Conservation (phyloP, 2,329 filamentous ascomycete genomes). For the Pestalotiopsis sp. region DNA sequence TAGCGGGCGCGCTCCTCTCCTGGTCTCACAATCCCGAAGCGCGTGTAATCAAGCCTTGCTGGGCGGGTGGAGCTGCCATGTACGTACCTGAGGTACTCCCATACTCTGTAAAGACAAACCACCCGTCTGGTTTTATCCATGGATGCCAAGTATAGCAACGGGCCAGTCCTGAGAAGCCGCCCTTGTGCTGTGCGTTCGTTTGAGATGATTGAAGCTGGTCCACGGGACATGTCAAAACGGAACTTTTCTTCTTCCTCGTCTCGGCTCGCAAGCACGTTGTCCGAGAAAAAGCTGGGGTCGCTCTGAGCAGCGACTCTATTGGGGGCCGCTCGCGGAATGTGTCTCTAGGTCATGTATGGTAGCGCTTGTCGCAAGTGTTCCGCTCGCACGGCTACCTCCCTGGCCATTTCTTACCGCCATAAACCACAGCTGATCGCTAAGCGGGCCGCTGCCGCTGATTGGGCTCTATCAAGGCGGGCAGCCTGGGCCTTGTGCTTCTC, state of each 20-base stretch:
- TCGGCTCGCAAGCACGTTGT: no score
- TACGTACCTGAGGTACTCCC: background rate
- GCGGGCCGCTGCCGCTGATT: slow-evolving; percentile 27
- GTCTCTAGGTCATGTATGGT: background rate
- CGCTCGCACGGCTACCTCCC: slow-evolving; percentile 29
- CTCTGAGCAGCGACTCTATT: slow-evolving; percentile 20
- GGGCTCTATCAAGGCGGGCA: slow-evolving; percentile 19
- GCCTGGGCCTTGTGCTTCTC: slow-evolving; percentile 16
- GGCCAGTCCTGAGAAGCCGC: background rate
- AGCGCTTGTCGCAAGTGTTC: slow-evolving; percentile 19
- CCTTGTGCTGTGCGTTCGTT: slow-evolving; percentile 2
- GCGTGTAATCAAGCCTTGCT: slow-evolving; percentile 10
- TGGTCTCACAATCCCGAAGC: background rate
- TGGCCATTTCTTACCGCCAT: slow-evolving; percentile 12
- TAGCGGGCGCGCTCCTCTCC: background rate
- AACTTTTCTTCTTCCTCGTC: background rate
- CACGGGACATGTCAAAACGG: background rate
- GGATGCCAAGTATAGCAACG: slow-evolving; percentile 6
- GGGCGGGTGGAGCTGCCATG: background rate
- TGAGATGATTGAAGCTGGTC: background rate
- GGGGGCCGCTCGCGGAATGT: slow-evolving; percentile 16
- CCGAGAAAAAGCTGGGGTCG: slow-evolving; percentile 8
- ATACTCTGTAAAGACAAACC: background rate
- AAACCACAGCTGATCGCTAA: slow-evolving; percentile 23
- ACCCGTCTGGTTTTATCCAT: background rate